Evolutionary conservation across 208 protist species (phyloP), one percentile per base, ranked within the genome.

Genomic region (Crithidia bombi): DNA sequence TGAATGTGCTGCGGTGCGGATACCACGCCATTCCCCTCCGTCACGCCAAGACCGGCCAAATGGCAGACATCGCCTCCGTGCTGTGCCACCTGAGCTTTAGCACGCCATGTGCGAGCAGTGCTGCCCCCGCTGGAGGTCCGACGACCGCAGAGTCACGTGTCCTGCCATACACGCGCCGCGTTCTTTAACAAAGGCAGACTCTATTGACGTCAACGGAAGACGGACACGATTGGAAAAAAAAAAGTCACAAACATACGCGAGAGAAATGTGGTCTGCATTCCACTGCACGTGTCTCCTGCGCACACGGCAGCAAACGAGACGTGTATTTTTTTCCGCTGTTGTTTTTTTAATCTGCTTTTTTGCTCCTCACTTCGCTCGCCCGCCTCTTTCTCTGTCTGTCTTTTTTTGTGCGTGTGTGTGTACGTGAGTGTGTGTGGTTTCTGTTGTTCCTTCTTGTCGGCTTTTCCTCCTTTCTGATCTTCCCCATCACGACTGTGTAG

Each of bases 21-120:
- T 88, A 78, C 51, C 82, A 82, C 28, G 76, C 82, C 1, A 58
- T 91, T 21, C 76, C 80, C 0, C 57, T 91, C 14, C 67, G 70
- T 19, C 77, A 78, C 49, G 70, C 52, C 6, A 75, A 73, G 49
- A 66, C 69, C 10, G 75, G 69, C 10, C 55, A 44, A 7, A 0
- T 57, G 32, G 51, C 75, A 1, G 59, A 77, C 43, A 65, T 85
- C 35, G 72, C 75, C 25, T 69, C 79, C 21, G n/a, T 85, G 11
- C 21, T 85, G 11, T 85, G 79, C 26, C 58, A 57, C 14, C 36
- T 79, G 17, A 26, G 36, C 28, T 50, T 80, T 28, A 67, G 51
- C 12, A 55, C 38, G n/a, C 28, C 1, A 9, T 44, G 58, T 6
- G 5, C 30, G 11, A 26, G 3, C 35, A 59, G 21, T 30, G 15